Base-by-base conservation (phyloP, 2,329 filamentous ascomycete species). In the Periconia macrospinosa region DNA sequence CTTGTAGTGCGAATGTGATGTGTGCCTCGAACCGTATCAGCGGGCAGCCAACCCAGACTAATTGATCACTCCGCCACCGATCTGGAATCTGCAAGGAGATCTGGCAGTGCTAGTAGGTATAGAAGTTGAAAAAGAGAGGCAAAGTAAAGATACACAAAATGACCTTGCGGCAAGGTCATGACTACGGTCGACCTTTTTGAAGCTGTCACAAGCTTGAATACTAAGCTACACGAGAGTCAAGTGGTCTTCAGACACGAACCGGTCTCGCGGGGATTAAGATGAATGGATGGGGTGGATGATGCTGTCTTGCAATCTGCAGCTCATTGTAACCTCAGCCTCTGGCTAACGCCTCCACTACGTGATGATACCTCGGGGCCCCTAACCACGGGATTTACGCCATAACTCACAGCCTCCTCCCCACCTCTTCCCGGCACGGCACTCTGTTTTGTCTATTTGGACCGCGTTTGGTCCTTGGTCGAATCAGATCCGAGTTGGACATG, bases 301-400 rank as follows among this genome's bases (percentile, higher is more conserved):
- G 63, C 64, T 61, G 57, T 63, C 57, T 56, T 61, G 59, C 57
- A 58, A 56, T 61, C 60, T 58, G 57, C 54, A 53, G 62, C 56
- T 47, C 60, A 60, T 57, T 72, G 69, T 65, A 72, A 72, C 68
- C 58, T 68, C 60, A 66, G 57, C 60, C 54, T 66, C 59, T 60
- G 49, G 58, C 59, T 57, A 62, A 60, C 65, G 62, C 62, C 62
- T 62, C 59, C 45, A 58, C 55, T 58, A 18, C 50, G 55, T 60
- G 67, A 69, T 71, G 65, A 60, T 62, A 67, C 64, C 48, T 66
- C 52, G 62, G 43, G 46, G 65, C 62, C 63, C 60, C 63, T 27
- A 27, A 68, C 62, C 61, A 55, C 62, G 53, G 59, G 57, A 52
- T 59, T 47, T 50, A 57, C 56, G 58, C 61, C 55, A 60, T 54